These are phyloP conservation scores for Epichloe coenophiala DNA, from an alignment of 2,329 filamentous ascomycete genomes.

Conservation along the genomic window DNA sequence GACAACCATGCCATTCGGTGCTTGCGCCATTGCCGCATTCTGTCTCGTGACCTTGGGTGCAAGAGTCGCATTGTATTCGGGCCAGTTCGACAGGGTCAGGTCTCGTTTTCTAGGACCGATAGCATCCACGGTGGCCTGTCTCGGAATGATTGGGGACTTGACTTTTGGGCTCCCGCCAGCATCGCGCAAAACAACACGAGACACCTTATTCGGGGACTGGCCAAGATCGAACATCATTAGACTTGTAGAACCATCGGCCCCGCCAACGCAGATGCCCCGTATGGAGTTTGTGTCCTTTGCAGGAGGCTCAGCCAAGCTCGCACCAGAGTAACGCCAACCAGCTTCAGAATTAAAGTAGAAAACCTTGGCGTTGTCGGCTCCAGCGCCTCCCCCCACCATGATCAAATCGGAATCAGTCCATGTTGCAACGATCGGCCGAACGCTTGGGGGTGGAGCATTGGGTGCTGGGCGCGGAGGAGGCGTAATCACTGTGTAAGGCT, in stretches of 20 bases:
- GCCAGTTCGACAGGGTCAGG: constrained; percentile 53
- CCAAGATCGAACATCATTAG: constrained; percentile 68
- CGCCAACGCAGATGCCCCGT: constrained; percentile 51
- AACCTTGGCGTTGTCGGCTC: constrained; percentile 43
- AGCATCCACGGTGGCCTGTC: constrained; percentile 15
- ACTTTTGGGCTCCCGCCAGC: constrained; percentile 40
- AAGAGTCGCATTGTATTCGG: constrained; percentile 61
- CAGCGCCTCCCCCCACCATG: constrained; percentile 54
- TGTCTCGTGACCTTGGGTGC: constrained; percentile 50
- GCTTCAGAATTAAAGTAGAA: constrained; percentile 52
- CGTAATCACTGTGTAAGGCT: constrained; percentile 50
- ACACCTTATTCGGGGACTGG: constrained; percentile 60
- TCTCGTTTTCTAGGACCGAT: constrained; percentile 16
- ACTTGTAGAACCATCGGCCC: constrained; percentile 63
- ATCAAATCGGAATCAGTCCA: constrained; percentile 61
- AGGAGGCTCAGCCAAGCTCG: constrained; percentile 47
- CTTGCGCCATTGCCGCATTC: constrained; percentile 61
- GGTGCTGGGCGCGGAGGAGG: constrained; percentile 48
- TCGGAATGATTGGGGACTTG: constrained; percentile 29
- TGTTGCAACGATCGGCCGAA: constrained; percentile 56
- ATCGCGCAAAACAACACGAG: constrained; percentile 53
- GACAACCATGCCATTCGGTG: constrained; percentile 52
- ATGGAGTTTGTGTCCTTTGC: constrained; percentile 41
- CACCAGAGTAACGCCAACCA: constrained; percentile 56
- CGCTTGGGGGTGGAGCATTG: constrained; percentile 19